Base-by-base conservation (phyloP, 805 yeast genomes). In the Lipomyces spencermartinsiae region DNA sequence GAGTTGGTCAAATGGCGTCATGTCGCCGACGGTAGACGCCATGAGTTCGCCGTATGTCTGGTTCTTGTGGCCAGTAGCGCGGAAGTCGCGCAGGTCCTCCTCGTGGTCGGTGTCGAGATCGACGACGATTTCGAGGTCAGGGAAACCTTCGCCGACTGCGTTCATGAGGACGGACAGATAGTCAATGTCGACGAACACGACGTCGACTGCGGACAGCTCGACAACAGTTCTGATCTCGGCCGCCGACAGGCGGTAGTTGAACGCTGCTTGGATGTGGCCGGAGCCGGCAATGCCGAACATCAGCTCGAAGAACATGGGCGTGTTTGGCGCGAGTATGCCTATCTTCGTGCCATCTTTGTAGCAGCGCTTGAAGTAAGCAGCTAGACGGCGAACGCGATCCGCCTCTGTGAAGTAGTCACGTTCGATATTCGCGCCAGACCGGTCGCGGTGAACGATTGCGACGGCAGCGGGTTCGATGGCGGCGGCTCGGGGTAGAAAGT, bases 251-350 rank as follows among this genome's bases (percentile, higher is more conserved):
- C 80, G 66, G 71, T 78, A 78, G 70, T 78, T 78, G 69, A 78
- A 73, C 12, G 80, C 78, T 67, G 79, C 74, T 25, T 74, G 76
- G 49, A 76, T 72, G 14, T 77, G 76, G 14, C 80, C 80, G 5
- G 78, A 65, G 6, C 79, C 80, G 8, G 74, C 74, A 39, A 76
- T 77, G 1, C 76, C 80, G 66, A 68, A 78, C 73, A 78, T 73
- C 35, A 78, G 71, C 60, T 78, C 80, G 29, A 78, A 73, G 56
- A 77, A 79, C 58, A 79, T 79, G 0, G 80, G 80, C 16, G 80
- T 78, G 66, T 78, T 78, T 22, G 80, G 74, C 14, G 74, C 76
- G 57, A 78, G 66, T 16, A 78, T 73, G 25, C 80, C 80, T 8
- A 78, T 72, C 33, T 66, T 69, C 60, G 69, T 71, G 69, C 61